These are phyloP conservation scores for Globisporangium spiculum DNA, from an alignment of 352 stramenopile species.

Conservation along the genomic window DNA sequence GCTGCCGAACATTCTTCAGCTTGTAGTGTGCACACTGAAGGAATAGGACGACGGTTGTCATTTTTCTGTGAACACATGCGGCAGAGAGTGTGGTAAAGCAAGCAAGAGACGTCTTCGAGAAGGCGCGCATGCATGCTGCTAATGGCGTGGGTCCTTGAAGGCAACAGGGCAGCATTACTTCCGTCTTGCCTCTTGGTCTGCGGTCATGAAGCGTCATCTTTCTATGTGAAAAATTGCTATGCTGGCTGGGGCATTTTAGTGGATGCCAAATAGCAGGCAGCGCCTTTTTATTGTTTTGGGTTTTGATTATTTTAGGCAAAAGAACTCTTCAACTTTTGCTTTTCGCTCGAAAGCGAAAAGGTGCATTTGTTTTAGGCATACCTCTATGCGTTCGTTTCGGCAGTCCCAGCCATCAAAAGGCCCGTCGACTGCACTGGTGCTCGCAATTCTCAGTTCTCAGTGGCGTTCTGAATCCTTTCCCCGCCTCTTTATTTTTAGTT, in stretches of 20 bases:
- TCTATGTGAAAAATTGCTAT: background rate
- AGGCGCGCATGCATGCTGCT: background rate
- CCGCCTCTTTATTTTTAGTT: conserved; percentile 11
- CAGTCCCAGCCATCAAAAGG: background rate
- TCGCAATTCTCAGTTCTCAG: background rate
- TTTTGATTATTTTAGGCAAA: background rate
- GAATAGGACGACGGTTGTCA: background rate
- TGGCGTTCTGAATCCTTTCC: conserved; percentile 14
- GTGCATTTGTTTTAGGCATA: background rate
- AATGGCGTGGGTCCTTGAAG: conserved; percentile 3
- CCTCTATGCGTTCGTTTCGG: conserved; percentile 4
- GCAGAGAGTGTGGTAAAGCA: conserved; percentile 7
- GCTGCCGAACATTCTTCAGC: conserved; percentile 1
- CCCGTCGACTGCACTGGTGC: background rate
- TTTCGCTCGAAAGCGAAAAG: background rate
- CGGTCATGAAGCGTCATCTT: background rate
- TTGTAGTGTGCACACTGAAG: background rate
- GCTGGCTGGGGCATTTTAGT: conserved; percentile 1
- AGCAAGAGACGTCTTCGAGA: conserved; percentile 4
- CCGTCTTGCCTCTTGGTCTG: background rate
- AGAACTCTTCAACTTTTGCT: background rate
- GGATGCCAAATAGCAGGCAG: background rate
- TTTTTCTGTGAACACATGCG: background rate
- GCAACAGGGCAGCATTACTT: background rate
- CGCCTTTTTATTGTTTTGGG: background rate